phyloP scores from a whole-genome alignment of 768 basidiomycete species.

The Lactifluus volemus region DNA sequence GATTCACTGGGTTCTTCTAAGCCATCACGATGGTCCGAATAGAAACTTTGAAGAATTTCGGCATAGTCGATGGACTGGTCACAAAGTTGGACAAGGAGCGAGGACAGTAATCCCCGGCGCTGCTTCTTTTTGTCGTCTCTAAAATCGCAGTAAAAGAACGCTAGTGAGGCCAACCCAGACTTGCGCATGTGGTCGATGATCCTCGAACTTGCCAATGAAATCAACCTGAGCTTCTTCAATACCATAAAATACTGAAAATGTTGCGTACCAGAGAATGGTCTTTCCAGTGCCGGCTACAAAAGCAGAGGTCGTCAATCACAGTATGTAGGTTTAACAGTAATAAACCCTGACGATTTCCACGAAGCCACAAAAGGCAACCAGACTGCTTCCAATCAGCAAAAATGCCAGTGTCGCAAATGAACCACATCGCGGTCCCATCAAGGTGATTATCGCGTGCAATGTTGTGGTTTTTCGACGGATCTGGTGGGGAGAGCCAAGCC shows the following conservation, averaged over 20 bases:
- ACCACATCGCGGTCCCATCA: neutral
- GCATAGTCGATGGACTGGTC: neutral
- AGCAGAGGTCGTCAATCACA: neutral
- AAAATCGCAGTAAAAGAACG: slow-evolving; percentile 1
- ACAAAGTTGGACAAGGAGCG: neutral
- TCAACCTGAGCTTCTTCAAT: neutral
- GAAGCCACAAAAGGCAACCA: neutral
- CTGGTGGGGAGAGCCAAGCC: neutral
- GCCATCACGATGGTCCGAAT: neutral
- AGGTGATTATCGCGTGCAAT: neutral
- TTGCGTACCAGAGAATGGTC: neutral
- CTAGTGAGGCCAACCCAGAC: neutral
- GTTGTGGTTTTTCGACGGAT: neutral
- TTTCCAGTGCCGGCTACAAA: slow-evolving; percentile 3
- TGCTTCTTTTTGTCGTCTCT: neutral
- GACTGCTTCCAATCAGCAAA: neutral
- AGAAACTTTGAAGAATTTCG: neutral
- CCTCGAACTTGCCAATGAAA: neutral
- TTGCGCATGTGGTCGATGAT: neutral
- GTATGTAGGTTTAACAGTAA: neutral
- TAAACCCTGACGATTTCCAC: slow-evolving; percentile 2
- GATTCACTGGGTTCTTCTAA: neutral
- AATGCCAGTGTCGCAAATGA: neutral
- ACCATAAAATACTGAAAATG: neutral
- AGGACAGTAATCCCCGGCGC: neutral